phyloP scores from a whole-genome alignment of 2,329 filamentous ascomycete species.

The Corniculantispora saksenae region DNA sequence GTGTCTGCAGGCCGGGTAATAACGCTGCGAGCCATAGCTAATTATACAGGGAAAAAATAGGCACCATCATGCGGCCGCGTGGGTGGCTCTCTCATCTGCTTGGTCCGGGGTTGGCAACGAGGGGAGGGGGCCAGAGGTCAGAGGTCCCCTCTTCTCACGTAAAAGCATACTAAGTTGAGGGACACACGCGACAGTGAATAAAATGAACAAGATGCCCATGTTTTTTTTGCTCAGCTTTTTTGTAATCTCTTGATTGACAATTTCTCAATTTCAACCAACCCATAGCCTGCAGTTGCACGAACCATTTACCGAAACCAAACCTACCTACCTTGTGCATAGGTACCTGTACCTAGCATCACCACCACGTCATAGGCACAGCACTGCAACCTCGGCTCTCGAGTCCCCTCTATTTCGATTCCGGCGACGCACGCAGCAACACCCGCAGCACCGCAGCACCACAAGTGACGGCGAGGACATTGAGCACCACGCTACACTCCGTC shows the following conservation, averaged over 20 bases:
- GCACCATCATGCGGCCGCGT: not conserved
- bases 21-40: not conserved
- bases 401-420: constrained; percentile 7
- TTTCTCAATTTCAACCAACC: not conserved
- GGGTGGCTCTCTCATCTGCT: constrained; percentile 11
- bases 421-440: not conserved
- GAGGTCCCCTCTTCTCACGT: constrained; percentile 19
- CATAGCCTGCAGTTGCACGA: not conserved
- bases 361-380: constrained; percentile 8
- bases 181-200: constrained; percentile 12
- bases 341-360: not conserved
- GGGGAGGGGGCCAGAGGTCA: not conserved
- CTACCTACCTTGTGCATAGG: no score
- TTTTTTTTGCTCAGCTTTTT: not conserved
- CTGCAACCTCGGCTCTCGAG: constrained; percentile 16
- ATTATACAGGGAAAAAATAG: not conserved
- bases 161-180: constrained; percentile 11
- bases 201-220: constrained; percentile 6
- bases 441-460: no score
- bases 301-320: no score
- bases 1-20: constrained; percentile 2
- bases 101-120: not conserved
- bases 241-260: not conserved
- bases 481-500: not conserved
- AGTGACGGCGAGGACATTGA: no score